These are phyloP conservation scores for Juncus effusus DNA, from an alignment of 176 grass and related monocot genomes.

Conservation along the genomic window DNA sequence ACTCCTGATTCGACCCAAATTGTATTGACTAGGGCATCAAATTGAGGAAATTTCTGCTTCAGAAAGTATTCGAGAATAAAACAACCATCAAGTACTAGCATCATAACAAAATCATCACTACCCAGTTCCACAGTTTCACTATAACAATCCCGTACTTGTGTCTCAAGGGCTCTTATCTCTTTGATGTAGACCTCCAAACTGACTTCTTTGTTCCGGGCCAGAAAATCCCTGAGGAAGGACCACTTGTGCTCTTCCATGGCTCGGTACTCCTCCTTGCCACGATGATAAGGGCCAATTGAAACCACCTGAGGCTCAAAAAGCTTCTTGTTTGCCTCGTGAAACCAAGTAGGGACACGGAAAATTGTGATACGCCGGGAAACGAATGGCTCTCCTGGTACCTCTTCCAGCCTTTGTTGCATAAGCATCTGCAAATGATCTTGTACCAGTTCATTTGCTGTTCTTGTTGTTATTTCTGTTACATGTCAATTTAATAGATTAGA, in stretches of 20 bases:
- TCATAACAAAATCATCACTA: background rate
- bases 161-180: constrained; percentile 7
- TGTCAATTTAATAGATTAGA: no score
- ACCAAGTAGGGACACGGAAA: background rate
- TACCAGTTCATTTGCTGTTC: no score
- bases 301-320: constrained; percentile 1
- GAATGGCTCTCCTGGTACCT: background rate
- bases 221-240: background rate
- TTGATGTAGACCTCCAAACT: background rate
- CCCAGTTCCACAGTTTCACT: background rate
- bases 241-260: constrained; percentile 16
- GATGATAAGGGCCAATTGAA: constrained; percentile 13
- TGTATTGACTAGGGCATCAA: background rate
- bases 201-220: background rate
- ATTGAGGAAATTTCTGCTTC: background rate
- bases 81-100: constrained; percentile 33
- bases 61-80: constrained; percentile 37
- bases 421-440: no score
- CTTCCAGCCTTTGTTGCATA: background rate
- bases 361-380: background rate
- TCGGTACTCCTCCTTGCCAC: background rate
- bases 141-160: background rate
- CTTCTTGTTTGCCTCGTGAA: background rate
- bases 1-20: background rate
- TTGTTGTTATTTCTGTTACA: no score